Evolutionary conservation across 2,329 filamentous ascomycete genomes (phyloP).

Genomic region (Trichoderma endophyticum): DNA sequence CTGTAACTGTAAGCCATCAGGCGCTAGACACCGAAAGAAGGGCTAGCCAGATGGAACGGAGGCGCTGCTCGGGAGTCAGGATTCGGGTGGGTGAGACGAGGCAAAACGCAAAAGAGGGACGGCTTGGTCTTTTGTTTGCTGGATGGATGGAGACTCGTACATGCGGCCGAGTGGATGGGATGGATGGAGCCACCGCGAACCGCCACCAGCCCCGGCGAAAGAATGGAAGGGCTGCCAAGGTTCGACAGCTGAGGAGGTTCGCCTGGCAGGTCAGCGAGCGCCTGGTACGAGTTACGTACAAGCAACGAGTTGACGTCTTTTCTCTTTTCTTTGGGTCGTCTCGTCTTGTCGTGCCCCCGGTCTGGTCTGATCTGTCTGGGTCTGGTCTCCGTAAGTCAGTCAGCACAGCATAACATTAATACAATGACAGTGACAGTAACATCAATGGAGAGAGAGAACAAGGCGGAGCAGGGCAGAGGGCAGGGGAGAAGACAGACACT

Average conservation of each 20-base stretch:
- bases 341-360: not conserved
- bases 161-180: conserved; percentile 12
- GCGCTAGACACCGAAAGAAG: conserved; percentile 11
- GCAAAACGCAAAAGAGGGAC: conserved; percentile 15
- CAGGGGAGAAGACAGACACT: not conserved
- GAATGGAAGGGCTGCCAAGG: not conserved
- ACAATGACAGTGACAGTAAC: not conserved
- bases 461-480: not conserved
- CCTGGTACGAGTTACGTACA: conserved; percentile 10
- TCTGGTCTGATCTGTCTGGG: not conserved
- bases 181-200: conserved; percentile 10
- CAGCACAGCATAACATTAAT: not conserved
- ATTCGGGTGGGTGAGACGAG: conserved; percentile 15
- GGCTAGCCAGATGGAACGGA: not conserved
- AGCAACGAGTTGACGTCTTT: not conserved
- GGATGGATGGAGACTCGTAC: conserved; percentile 7
- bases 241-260: conserved; percentile 4
- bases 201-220: conserved; percentile 11
- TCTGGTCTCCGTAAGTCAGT: not conserved
- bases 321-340: not conserved
- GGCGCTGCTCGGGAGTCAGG: not conserved
- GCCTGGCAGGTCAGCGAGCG: not conserved
- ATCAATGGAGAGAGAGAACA: not conserved
- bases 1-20: conserved; percentile 10
- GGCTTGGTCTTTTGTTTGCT: conserved; percentile 14